Conservation (phyloP, 2,329 filamentous ascomycete species). For the Colletotrichum aenigma region DNA sequence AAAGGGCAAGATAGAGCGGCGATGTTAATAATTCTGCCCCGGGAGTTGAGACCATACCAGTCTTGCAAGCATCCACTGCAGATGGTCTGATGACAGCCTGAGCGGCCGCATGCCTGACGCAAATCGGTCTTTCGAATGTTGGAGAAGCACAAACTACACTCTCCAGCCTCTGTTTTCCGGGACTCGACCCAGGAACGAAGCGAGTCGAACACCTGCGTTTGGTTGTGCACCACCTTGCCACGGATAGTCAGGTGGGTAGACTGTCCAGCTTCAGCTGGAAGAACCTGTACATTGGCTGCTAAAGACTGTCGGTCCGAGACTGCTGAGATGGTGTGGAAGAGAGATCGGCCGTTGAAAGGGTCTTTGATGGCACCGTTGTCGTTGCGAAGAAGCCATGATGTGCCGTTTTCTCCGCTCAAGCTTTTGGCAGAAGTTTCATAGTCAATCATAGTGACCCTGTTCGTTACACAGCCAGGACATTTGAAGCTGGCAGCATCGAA, state of each 20-base stretch:
- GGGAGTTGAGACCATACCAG: slow-evolving; percentile 52
- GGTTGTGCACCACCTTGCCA: slow-evolving; percentile 48
- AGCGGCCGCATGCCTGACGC: slow-evolving; percentile 47
- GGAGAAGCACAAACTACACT: slow-evolving; percentile 52
- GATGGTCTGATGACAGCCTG: slow-evolving; percentile 46
- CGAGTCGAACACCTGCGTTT: slow-evolving; percentile 32
- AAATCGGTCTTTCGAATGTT: slow-evolving; percentile 38
- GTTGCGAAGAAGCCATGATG: slow-evolving; percentile 48
- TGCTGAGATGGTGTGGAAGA: slow-evolving; percentile 41
- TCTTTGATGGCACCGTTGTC: slow-evolving; percentile 34
- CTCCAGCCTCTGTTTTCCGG: slow-evolving; percentile 39
- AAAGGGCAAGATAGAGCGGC: slow-evolving; percentile 55
- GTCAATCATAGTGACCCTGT: slow-evolving; percentile 37
- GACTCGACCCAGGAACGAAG: slow-evolving; percentile 41
- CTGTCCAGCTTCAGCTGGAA: slow-evolving; percentile 24
- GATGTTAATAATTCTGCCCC: slow-evolving; percentile 48
- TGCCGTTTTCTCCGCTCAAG: slow-evolving; percentile 44
- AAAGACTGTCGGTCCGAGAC: slow-evolving; percentile 35
- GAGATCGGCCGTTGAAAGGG: slow-evolving; percentile 41
- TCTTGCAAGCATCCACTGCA: slow-evolving; percentile 41
- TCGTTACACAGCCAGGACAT: slow-evolving; percentile 44
- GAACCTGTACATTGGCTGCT: slow-evolving; percentile 38
- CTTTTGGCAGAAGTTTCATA: slow-evolving; percentile 39
- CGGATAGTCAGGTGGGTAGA: slow-evolving; percentile 30
- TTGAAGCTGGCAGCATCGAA: slow-evolving; percentile 35